A percentile compares a stretch with the other conserved stretches of the same genome.
phyloP scores from a whole-genome alignment of 768 basidiomycete genomes.

The Phaeotremella fagi region DNA sequence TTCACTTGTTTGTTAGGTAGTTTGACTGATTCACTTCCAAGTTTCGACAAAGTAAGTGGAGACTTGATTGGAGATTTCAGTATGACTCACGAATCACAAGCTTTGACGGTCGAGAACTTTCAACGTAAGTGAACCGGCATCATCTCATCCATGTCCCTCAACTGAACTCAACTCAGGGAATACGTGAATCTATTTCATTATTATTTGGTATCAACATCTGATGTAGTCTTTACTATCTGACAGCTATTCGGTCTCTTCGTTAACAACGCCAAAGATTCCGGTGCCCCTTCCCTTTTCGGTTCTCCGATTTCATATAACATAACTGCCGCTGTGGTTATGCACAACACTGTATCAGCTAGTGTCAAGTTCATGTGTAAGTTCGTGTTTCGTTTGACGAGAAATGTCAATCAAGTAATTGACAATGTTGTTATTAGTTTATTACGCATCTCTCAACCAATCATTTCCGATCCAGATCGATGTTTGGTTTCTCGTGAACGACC shows the following conservation, averaged over 20 bases:
- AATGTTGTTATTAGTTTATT: slow-evolving; percentile 9
- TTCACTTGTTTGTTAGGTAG: too few species aligned
- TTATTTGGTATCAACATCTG: neutral
- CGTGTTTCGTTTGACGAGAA: too few species aligned
- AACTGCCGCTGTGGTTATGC: slow-evolving; percentile 16
- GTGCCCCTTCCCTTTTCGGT: slow-evolving; percentile 22
- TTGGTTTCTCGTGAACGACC: slow-evolving; percentile 15
- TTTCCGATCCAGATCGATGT: slow-evolving; percentile 30
- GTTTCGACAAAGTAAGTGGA: neutral
- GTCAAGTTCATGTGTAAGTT: slow-evolving; percentile 23
- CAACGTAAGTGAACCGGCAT: slow-evolving; percentile 33
- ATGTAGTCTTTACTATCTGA: neutral
- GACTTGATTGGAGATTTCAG: neutral
- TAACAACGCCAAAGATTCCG: slow-evolving; percentile 12
- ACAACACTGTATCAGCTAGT: slow-evolving; percentile 13
- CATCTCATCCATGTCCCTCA: too few species aligned
- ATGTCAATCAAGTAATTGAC: too few species aligned
- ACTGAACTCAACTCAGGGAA: slow-evolving; percentile 11
- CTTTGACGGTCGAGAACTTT: slow-evolving; percentile 24
- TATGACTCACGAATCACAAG: slow-evolving; percentile 4
- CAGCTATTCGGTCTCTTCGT: slow-evolving; percentile 32
- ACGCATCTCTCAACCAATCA: slow-evolving; percentile 14
- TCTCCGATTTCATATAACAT: slow-evolving; percentile 26
- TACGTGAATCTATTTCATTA: slow-evolving; percentile 3
- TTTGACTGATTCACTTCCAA: neutral